Conservation (phyloP, 208 protist species). For the Crithidia sp. region DNA sequence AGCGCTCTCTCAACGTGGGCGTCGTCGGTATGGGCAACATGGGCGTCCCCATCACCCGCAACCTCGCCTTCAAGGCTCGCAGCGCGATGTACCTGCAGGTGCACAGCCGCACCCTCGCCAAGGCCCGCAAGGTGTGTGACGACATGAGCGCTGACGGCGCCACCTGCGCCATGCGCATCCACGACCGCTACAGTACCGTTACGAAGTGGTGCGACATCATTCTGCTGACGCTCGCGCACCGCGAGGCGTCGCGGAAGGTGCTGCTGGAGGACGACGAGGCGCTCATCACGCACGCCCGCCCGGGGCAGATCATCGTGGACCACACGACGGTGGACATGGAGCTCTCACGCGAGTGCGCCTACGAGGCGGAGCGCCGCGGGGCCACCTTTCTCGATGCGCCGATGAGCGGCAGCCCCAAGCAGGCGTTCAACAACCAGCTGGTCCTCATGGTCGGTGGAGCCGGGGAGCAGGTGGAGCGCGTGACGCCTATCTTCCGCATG, state of each 20-base stretch:
- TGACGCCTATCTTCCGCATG: slow-evolving; percentile 83
- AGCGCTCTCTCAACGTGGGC: slow-evolving; percentile 88
- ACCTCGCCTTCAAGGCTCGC: slow-evolving; percentile 89
- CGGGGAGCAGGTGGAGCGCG: slow-evolving; percentile 70
- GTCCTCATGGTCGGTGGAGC: slow-evolving; percentile 86
- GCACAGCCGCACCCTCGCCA: slow-evolving; percentile 71
- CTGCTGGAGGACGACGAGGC: slow-evolving; percentile 70
- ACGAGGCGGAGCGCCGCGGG: slow-evolving; percentile 60
- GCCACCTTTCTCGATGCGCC: slow-evolving; percentile 88
- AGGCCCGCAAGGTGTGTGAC: slow-evolving; percentile 72
- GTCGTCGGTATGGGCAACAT: slow-evolving; percentile 89
- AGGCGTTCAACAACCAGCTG: slow-evolving; percentile 83
- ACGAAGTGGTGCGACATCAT: slow-evolving; percentile 92
- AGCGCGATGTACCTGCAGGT: slow-evolving; percentile 88
- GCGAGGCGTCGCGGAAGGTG: slow-evolving; percentile 51
- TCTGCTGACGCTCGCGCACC: slow-evolving; percentile 61
- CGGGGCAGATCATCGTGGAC: slow-evolving; percentile 88
- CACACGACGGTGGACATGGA: slow-evolving; percentile 89
- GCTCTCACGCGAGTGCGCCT: slow-evolving; percentile 71
- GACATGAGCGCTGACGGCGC: slow-evolving; percentile 84
- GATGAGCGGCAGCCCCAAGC: slow-evolving; percentile 82
- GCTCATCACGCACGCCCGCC: slow-evolving; percentile 70
- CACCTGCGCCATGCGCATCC: slow-evolving; percentile 85
- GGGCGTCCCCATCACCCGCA: slow-evolving; percentile 84
- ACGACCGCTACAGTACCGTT: slow-evolving; percentile 81